A percentile compares a stretch with the other conserved stretches of the same genome.
Evolutionary conservation across 805 yeast species (phyloP).

Genomic region (Pichia cabralensis): DNA sequence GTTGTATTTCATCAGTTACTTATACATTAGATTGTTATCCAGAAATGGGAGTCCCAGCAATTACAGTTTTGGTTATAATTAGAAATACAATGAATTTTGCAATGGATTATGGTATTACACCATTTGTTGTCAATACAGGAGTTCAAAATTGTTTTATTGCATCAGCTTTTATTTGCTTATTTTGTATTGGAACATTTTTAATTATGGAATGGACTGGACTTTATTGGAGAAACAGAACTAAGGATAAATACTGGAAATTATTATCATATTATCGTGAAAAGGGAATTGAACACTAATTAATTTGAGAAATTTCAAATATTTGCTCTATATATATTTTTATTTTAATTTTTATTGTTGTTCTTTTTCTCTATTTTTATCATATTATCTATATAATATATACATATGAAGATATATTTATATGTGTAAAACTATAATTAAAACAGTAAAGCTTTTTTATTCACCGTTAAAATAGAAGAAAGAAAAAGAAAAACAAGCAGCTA

Average conservation of each 20-base stretch:
- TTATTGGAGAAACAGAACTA: constrained; percentile 28
- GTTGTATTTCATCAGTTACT: constrained; percentile 40
- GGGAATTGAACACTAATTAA: constrained; percentile 8
- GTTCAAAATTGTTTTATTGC: constrained; percentile 47
- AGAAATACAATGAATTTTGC: constrained; percentile 53
- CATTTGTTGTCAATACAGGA: constrained; percentile 46
- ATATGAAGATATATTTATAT: too few species aligned
- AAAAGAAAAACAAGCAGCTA: too few species aligned
- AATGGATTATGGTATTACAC: constrained; percentile 49
- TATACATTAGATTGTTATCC: constrained; percentile 49
- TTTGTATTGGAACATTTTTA: constrained; percentile 35
- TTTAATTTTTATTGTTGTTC: neutral
- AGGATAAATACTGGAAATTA: constrained; percentile 27
- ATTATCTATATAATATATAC: too few species aligned
- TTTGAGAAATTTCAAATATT: neutral
- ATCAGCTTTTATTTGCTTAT: constrained; percentile 42
- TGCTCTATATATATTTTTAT: neutral
- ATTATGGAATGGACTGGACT: constrained; percentile 29
- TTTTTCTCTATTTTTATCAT: neutral
- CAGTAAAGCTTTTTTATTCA: too few species aligned
- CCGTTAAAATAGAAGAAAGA: too few species aligned
- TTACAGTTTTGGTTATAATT: constrained; percentile 45
- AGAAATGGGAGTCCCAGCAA: constrained; percentile 42
- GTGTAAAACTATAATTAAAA: too few species aligned
- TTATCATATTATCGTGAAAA: constrained; percentile 20